These are phyloP conservation scores for Laguncularia racemosa DNA, from an alignment of 345 rosid genomes.

Conservation along the genomic window DNA sequence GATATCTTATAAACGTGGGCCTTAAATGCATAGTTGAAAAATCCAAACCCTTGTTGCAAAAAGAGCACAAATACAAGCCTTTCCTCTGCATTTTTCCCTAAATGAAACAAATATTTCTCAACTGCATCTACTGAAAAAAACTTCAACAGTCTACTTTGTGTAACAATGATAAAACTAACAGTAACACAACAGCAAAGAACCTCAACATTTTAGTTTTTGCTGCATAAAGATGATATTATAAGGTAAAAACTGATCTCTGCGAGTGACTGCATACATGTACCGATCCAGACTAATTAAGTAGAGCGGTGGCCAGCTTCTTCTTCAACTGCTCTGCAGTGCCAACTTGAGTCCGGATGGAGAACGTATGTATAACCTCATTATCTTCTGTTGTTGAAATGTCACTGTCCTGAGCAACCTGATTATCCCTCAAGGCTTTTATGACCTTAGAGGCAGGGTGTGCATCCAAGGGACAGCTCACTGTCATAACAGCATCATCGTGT, in stretches of 20 bases:
- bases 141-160: too few species aligned
- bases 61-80: too few species aligned
- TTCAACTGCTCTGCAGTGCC: conserved; percentile 80
- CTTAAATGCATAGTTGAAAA: too few species aligned
- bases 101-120: too few species aligned
- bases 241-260: neutral
- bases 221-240: too few species aligned
- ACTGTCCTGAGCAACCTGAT: conserved; percentile 59
- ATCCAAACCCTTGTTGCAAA: too few species aligned
- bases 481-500: conserved; percentile 69
- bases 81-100: too few species aligned
- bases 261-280: neutral
- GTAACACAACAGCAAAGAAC: too few species aligned
- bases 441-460: conserved; percentile 64
- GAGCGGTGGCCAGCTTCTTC: conserved; percentile 62
- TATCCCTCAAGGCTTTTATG: conserved; percentile 54
- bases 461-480: conserved; percentile 67
- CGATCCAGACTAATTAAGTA: conserved; percentile 33
- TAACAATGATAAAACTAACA: too few species aligned
- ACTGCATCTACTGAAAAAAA: too few species aligned
- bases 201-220: too few species aligned
- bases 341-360: conserved; percentile 51
- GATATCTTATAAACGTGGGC: too few species aligned
- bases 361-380: conserved; percentile 65
- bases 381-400: conserved; percentile 50